Evolutionary conservation across 371 early-diverging fungal genomes (phyloP), one percentile per base, ranked within the genome.

Genomic region (Apophysomyces sp.): DNA sequence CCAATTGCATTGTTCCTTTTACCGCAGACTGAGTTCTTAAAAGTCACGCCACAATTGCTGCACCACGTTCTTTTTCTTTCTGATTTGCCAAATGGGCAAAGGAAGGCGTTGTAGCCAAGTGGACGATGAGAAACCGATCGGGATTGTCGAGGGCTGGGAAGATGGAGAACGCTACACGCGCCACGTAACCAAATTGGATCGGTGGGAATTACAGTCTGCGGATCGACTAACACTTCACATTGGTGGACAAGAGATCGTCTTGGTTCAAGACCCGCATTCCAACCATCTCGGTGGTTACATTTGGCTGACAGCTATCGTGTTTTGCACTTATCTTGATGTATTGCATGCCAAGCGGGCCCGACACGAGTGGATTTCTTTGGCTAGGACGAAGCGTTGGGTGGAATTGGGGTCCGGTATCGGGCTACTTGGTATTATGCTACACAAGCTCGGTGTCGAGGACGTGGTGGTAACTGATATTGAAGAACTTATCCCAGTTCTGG

Each of bases 391-490:
- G 27, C 74, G 76, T 0, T 77, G 81, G 75, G 76, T 83, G 16
- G 83, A 83, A 40, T 60, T 83, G 4, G 83, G 83, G 12, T 75
- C 81, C 26, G 83, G 83, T 3, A 76, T 83, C 0, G 83, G 83
- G 2, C 44, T 83, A 36, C 76, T 83, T 61, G 81, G 80, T 18
- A 71, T 81, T 32, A 69, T 80, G 72, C 69, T 83, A 11, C 70
- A 67, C 28, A 72, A 76, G 13, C 68, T 83, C 4, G 81, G 80
- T 4, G 68, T 81, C 4, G 76, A 76, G 34, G 61, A 71, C 28
- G 78, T 81, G 0, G 66, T 73, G 1, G 72, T 80, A 36, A 83
- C 83, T 3, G 83, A 83, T 55, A 73, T 83, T 37, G 64, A 56
- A 7, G 80, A 77, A 26, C 60, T 83, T 2, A 71, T 81, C 5